phyloP scores from a whole-genome alignment of 805 yeast species.

The Kodamaea neixiangensis region DNA sequence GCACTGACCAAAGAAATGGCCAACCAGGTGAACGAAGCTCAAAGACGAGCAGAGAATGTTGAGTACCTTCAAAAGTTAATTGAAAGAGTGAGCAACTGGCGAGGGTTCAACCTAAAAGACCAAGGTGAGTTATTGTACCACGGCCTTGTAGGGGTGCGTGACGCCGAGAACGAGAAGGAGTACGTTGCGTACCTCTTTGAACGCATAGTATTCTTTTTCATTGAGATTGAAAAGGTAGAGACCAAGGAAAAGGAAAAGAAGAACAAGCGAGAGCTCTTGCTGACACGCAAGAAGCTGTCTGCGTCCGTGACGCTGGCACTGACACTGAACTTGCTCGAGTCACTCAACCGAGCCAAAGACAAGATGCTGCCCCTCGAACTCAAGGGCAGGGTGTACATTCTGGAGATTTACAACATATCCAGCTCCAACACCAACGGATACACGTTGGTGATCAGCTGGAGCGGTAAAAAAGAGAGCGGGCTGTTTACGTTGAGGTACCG shows the following conservation, averaged over 20 bases:
- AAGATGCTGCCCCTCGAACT: slow-evolving; percentile 47
- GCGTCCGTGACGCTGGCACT: slow-evolving; percentile 41
- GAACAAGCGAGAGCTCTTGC: slow-evolving; percentile 41
- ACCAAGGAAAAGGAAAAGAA: slow-evolving; percentile 32
- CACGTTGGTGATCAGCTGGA: slow-evolving; percentile 70
- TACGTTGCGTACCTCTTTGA: slow-evolving; percentile 90
- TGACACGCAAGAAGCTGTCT: slow-evolving; percentile 51
- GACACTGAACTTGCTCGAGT: slow-evolving; percentile 38
- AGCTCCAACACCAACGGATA: slow-evolving; percentile 48
- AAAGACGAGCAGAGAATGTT: slow-evolving; percentile 85
- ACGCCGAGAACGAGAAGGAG: slow-evolving; percentile 75
- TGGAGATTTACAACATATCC: slow-evolving; percentile 52
- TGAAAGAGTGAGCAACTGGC: slow-evolving; percentile 86
- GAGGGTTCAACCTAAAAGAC: slow-evolving; percentile 74
- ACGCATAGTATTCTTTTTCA: slow-evolving; percentile 51
- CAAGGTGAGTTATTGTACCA: slow-evolving; percentile 85
- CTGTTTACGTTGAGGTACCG: slow-evolving; percentile 79
- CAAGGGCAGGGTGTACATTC: slow-evolving; percentile 80
- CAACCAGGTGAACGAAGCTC: slow-evolving; percentile 86
- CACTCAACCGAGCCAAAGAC: slow-evolving; percentile 31
- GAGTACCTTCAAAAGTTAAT: slow-evolving; percentile 66
- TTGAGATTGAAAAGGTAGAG: slow-evolving; percentile 25
- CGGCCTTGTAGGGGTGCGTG: slow-evolving; percentile 69
- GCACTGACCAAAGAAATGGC: slow-evolving; percentile 83
- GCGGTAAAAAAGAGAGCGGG: slow-evolving; percentile 85